Percentiles rank a stretch among this genome's conserved stretches.
Evolutionary conservation across 139 green algal genomes (phyloP).

Genomic region (Picocystis salinarum): DNA sequence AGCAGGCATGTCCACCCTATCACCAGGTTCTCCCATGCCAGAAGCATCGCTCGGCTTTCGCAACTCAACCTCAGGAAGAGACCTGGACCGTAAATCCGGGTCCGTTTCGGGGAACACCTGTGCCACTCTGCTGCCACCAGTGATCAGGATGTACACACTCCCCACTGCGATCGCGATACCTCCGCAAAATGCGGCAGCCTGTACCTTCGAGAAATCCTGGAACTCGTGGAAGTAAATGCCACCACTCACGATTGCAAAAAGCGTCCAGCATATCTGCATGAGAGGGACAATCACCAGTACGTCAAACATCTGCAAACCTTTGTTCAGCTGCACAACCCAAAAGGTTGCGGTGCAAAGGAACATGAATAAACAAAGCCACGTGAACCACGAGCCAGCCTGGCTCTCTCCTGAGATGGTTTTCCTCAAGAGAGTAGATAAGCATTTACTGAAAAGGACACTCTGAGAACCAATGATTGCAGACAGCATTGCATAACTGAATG

Average conservation of each 20-base stretch:
- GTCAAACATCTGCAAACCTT: slow-evolving; percentile 56
- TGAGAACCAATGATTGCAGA: slow-evolving; percentile 61
- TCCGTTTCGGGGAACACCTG: neutral
- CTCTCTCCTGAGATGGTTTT: slow-evolving; percentile 39
- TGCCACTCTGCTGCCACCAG: neutral
- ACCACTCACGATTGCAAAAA: slow-evolving; percentile 12
- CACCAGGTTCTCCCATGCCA: no score
- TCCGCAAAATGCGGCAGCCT: neutral
- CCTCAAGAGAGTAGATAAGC: slow-evolving; percentile 55
- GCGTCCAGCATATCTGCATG: slow-evolving; percentile 68
- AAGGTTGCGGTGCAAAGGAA: slow-evolving; percentile 52
- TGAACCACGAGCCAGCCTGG: slow-evolving; percentile 62
- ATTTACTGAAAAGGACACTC: slow-evolving; percentile 65
- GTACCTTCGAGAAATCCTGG: neutral
- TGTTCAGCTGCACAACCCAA: slow-evolving; percentile 62
- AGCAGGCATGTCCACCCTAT: no score
- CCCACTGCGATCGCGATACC: neutral
- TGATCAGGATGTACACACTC: slow-evolving; percentile 1
- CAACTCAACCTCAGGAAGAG: no score
- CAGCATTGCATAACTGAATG: slow-evolving; percentile 54
- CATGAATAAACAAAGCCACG: slow-evolving; percentile 36
- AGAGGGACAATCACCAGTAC: slow-evolving; percentile 67
- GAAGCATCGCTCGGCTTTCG: no score
- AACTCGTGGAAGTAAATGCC: slow-evolving; percentile 4
- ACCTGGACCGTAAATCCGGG: no score